Percentiles rank a stretch among this genome's conserved stretches.
phyloP scores from a whole-genome alignment of 2,329 filamentous ascomycete genomes.

The Apiospora sp. region DNA sequence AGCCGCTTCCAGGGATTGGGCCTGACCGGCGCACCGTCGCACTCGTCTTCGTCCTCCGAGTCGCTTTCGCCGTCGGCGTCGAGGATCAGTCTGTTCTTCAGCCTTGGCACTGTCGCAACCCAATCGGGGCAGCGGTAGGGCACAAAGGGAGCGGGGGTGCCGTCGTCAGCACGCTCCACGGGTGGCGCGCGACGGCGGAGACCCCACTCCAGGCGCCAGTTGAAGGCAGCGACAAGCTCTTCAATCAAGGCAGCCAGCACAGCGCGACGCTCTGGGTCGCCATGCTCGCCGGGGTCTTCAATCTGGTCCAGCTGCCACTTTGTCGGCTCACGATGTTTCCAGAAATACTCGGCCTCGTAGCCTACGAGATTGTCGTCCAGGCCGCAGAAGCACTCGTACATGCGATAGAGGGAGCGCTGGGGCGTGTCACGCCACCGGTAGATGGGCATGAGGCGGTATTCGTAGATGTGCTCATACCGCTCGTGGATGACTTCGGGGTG shows the following conservation, averaged over 20 bases:
- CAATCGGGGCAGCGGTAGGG: conserved; percentile 26
- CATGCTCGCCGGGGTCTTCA: conserved; percentile 34
- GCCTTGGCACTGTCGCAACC: conserved; percentile 25
- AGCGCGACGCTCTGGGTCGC: conserved; percentile 36
- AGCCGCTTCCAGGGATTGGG: conserved; percentile 8
- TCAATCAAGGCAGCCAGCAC: conserved; percentile 37
- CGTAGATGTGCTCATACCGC: conserved; percentile 28
- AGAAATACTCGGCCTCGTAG: conserved; percentile 41
- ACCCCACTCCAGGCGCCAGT: conserved; percentile 36
- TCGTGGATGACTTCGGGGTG: conserved; percentile 20
- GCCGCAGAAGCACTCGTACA: conserved; percentile 40
- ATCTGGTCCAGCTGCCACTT: conserved; percentile 33
- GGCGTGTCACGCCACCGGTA: conserved; percentile 37
- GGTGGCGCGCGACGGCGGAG: conserved; percentile 30
- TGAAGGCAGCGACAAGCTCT: conserved; percentile 35
- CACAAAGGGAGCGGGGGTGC: conserved; percentile 26
- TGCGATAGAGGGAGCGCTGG: conserved; percentile 38
- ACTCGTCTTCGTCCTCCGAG: conserved; percentile 4
- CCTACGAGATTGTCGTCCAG: conserved; percentile 35
- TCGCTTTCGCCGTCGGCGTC: conserved; percentile 18
- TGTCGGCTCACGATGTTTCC: conserved; percentile 31
- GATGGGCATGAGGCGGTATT: conserved; percentile 28
- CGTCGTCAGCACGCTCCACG: conserved; percentile 26
- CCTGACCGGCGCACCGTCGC: background rate
- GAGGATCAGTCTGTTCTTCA: conserved; percentile 26